Conservation (phyloP, 108 stramenopile species). For the Schizochytrium sp. region DNA sequence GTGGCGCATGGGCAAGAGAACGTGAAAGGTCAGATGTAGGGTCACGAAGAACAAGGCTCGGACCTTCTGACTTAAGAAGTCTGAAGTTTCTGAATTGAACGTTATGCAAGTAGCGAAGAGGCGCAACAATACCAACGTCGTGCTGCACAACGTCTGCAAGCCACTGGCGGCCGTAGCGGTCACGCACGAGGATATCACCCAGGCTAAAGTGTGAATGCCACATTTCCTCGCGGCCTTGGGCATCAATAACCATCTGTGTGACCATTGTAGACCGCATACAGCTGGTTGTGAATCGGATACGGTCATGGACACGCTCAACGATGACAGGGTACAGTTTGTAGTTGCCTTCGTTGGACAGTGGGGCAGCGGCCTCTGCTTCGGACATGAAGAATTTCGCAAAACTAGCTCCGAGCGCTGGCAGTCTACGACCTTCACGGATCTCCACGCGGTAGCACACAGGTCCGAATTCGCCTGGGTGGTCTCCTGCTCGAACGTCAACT, state of each 20-base stretch:
- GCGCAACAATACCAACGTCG: constrained; percentile 17
- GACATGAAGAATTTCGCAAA: constrained; percentile 24
- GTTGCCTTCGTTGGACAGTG: constrained; percentile 33
- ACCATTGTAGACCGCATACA: constrained; percentile 40
- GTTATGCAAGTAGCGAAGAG: constrained; percentile 9
- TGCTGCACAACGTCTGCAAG: constrained; percentile 37
- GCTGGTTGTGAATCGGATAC: constrained; percentile 42
- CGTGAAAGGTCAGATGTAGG: not conserved
- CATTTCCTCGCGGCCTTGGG: constrained; percentile 20
- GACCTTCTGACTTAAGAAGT: not conserved
- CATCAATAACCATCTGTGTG: constrained; percentile 27
- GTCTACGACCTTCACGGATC: not conserved
- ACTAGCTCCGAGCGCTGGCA: constrained; percentile 21
- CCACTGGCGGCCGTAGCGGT: constrained; percentile 3
- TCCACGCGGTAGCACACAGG: constrained; percentile 35
- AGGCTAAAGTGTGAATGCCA: constrained; percentile 18
- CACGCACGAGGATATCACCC: not conserved
- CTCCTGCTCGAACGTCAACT: constrained; percentile 25
- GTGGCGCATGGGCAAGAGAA: not conserved
- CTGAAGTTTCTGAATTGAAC: constrained; percentile 38
- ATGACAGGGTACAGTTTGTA: constrained; percentile 20
- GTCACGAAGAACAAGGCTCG: not conserved
- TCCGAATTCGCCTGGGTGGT: constrained; percentile 3
- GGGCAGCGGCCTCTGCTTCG: not conserved
- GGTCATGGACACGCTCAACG: constrained; percentile 23